Base-by-base conservation (phyloP, 768 basidiomycete genomes). In the Lactifluus pinguis region DNA sequence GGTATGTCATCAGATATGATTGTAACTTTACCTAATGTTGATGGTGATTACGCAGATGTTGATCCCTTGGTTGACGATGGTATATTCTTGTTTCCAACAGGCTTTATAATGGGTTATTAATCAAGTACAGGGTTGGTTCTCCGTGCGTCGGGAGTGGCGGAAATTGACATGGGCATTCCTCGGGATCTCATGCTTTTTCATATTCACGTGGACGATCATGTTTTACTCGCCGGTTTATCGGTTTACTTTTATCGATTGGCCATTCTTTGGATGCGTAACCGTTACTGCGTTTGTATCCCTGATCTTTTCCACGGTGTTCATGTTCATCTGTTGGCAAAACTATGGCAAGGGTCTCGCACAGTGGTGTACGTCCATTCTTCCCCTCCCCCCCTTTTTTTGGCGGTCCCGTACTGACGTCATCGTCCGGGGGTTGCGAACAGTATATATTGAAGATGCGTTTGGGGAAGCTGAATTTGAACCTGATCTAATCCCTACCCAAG, bases 341-440 rank as follows among this genome's bases (percentile, higher is more conserved):
- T 85, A 84, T 65, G 79, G 73, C 52, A 76, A 79, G 60, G 84
- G 84, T 0, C 74, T 84, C 13, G 75, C 76, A 0, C 73, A 84
- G 57, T 85, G 83, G 65, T 69, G 83, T 85, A 65, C 62, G 82
- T 74, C 29, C 30, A 5, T 17, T 51, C 9, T 14, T n/a, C n/a
- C n/a, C n/a, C n/a, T n/a, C n/a, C n/a, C n/a, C n/a, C n/a, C n/a
- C n/a, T n/a, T 25, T 47, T n/a, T n/a, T n/a, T n/a, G 9, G 21
- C 21, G 45, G 25, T 25, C 38, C 44, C 8, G 49, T 34, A 7
- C 58, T 59, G 52, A 59, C n/a, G 7, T 30, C 0, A 13, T 30
- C 29, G 8, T 15, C 6, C 14, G 14, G 41, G 45, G 48, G 17
- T 0, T 50, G 32, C 21, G 7, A 38, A 53, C 63, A 65, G 63